Percentiles rank a stretch among this genome's conserved stretches.
phyloP scores from a whole-genome alignment of 352 stramenopile genomes.

The Globisporangium paroecandrum region DNA sequence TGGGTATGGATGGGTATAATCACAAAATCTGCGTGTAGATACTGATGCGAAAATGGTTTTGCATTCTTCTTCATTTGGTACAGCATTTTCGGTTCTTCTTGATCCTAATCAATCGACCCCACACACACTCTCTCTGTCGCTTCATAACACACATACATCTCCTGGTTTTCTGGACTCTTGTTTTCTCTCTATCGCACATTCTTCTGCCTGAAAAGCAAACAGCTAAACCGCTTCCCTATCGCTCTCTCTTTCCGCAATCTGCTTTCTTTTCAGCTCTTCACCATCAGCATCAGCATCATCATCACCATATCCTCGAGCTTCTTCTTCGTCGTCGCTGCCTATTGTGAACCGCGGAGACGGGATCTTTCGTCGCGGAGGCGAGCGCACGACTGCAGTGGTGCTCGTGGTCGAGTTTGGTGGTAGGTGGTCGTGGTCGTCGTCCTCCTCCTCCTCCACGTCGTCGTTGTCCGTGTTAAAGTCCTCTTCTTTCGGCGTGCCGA shows the following conservation, averaged over 20 bases:
- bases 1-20: too few relatives aligned
- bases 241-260: neutral
- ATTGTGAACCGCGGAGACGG: conserved; percentile 44
- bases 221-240: neutral
- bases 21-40: too few relatives aligned
- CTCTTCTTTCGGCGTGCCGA: conserved; percentile 15
- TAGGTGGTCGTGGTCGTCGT: conserved; percentile 12
- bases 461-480: conserved; percentile 9
- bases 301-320: neutral
- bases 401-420: conserved; percentile 19
- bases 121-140: neutral
- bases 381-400: conserved; percentile 21
- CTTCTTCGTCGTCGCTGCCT: conserved; percentile 40
- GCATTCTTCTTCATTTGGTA: neutral
- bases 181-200: neutral
- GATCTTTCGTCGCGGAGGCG: conserved; percentile 26
- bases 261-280: neutral
- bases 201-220: neutral
- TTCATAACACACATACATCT: neutral
- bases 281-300: conserved; percentile 10
- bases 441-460: conserved; percentile 17
- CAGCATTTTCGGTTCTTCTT: neutral
- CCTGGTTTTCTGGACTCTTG: neutral
- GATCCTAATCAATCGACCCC: neutral
- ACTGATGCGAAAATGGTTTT: neutral